Conservation (phyloP, 2,329 filamentous ascomycete genomes). For the Pestalotiopsis sp. region DNA sequence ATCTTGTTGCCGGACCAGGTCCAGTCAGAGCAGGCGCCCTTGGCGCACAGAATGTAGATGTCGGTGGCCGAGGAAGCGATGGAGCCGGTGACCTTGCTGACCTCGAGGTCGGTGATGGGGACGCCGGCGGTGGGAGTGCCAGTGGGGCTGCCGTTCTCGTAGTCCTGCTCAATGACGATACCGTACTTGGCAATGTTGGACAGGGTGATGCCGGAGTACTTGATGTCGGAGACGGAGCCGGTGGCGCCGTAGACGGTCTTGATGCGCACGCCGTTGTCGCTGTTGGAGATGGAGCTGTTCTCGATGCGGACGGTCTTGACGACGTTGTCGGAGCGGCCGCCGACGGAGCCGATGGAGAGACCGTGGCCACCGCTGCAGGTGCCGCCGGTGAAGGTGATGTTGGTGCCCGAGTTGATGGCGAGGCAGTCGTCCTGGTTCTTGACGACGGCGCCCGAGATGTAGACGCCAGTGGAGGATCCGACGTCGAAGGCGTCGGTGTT, state of each 20-base stretch:
- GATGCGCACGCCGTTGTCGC: conserved; percentile 58
- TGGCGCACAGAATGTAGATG: conserved; percentile 39
- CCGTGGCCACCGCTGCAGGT: conserved; percentile 56
- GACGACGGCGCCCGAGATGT: conserved; percentile 48
- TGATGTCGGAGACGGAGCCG: conserved; percentile 52
- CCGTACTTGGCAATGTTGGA: conserved; percentile 53
- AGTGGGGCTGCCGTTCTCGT: conserved; percentile 40
- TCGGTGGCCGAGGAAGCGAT: conserved; percentile 27
- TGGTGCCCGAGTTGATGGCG: conserved; percentile 55
- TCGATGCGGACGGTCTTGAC: conserved; percentile 54
- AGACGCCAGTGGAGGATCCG: conserved; percentile 41
- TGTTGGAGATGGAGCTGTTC: conserved; percentile 49
- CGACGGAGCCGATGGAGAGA: conserved; percentile 61
- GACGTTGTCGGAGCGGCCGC: conserved; percentile 54
- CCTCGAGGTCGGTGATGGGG: conserved; percentile 42
- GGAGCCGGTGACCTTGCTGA: conserved; percentile 42
- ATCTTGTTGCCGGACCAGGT: conserved; percentile 36
- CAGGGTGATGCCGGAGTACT: conserved; percentile 54
- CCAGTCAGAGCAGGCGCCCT: conserved; percentile 37
- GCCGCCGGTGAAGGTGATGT: conserved; percentile 41
- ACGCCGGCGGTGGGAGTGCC: conserved; percentile 48
- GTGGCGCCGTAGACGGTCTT: conserved; percentile 56
- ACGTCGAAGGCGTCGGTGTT: conserved; percentile 56
- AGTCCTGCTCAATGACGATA: conserved; percentile 62
- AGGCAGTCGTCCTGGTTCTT: conserved; percentile 62